These are phyloP conservation scores for Acmispon strigosus DNA, from an alignment of 306 rosid genomes.

Conservation along the genomic window DNA sequence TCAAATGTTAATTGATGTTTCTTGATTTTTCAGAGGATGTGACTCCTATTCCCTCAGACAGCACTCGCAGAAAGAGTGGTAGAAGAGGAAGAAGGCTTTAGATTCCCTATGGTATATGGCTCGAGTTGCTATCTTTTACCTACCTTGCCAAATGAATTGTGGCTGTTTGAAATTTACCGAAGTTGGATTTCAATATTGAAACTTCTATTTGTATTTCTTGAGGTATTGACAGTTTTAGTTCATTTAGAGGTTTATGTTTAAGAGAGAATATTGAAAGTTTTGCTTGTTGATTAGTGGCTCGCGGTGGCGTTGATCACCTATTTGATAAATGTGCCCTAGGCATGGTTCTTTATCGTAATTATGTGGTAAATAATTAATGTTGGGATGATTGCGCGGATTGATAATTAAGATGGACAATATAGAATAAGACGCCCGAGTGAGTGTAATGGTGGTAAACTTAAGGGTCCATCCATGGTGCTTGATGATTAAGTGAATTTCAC, in stretches of 20 bases:
- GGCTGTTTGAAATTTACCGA: constrained; percentile 19
- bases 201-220: constrained; percentile 11
- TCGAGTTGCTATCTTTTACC: background rate
- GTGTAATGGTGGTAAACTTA: too few relatives aligned
- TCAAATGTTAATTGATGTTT: background rate
- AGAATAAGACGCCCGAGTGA: too few relatives aligned
- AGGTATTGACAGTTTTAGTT: background rate
- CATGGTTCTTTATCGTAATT: background rate
- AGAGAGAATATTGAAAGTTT: background rate
- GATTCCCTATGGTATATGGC: constrained; percentile 10
- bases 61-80: constrained; percentile 96
- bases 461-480: too few relatives aligned
- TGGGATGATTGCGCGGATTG: too few relatives aligned
- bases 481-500: too few relatives aligned
- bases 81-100: constrained; percentile 85
- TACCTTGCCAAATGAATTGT: constrained; percentile 9
- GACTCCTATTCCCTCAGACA: constrained; percentile 84
- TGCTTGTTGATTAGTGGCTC: background rate
- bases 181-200: constrained; percentile 21
- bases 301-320: background rate
- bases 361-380: too few relatives aligned
- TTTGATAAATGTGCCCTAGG: background rate
- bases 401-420: too few relatives aligned
- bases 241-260: background rate
- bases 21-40: constrained; percentile 67